A percentile compares a stretch with the other conserved stretches of the same genome.
Evolutionary conservation across 768 basidiomycete species (phyloP).

Genomic region (Vishniacozyma victoriae): DNA sequence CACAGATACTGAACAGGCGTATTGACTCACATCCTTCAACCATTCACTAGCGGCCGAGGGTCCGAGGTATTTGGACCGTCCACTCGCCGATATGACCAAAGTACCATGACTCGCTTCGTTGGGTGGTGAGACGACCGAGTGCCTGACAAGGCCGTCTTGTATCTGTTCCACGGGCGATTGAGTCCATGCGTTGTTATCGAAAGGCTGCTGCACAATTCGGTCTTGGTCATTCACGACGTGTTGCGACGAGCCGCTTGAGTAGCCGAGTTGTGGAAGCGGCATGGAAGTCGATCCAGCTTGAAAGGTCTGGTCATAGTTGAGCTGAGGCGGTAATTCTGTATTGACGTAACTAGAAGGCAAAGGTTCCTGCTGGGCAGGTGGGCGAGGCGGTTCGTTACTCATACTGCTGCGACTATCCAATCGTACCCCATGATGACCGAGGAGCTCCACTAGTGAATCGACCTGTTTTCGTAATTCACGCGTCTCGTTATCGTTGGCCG

Average conservation of each 20-base stretch:
- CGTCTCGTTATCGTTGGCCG: not conserved
- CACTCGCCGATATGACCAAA: constrained; percentile 14
- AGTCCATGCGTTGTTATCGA: not conserved
- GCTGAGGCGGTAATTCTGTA: not conserved
- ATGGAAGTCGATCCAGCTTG: not conserved
- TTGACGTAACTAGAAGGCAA: no score
- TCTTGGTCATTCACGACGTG: not conserved
- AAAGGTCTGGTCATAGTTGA: not conserved
- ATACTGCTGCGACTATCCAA: not conserved
- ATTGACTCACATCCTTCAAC: constrained; percentile 21
- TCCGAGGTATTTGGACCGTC: constrained; percentile 23
- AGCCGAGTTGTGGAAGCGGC: no score
- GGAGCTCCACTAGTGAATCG: not conserved
- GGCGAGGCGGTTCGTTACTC: not conserved
- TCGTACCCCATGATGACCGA: not conserved
- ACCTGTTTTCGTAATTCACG: constrained; percentile 1
- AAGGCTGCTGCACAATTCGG: not conserved
- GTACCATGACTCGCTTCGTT: constrained; percentile 20
- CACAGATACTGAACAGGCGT: no score
- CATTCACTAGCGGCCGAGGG: constrained; percentile 25
- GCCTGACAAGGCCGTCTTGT: not conserved
- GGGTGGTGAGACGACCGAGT: not conserved
- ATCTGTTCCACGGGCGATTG: not conserved
- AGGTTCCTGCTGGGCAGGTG: no score
- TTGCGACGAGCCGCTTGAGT: no score